Evolutionary conservation across 106 monocot genomes (phyloP).

Genomic region (Triglochin maritima): DNA sequence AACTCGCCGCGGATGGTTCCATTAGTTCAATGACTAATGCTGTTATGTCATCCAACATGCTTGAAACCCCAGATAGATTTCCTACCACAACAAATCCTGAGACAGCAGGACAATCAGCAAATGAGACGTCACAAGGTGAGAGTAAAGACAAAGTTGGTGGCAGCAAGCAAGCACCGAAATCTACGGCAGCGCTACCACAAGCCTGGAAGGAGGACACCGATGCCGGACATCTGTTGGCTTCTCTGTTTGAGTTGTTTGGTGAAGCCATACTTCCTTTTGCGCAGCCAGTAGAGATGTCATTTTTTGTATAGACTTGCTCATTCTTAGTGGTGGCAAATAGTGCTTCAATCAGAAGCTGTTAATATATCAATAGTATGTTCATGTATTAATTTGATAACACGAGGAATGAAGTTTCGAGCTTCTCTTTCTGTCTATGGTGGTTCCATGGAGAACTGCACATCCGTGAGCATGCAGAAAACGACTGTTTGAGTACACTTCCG

Average conservation of each 20-base stretch:
- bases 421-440: no score
- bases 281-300: constrained; percentile 61
- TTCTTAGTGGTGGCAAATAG: no score
- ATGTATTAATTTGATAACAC: no score
- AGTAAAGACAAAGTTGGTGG: constrained; percentile 16
- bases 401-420: no score
- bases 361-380: no score
- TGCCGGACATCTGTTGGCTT: constrained; percentile 56
- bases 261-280: constrained; percentile 69
- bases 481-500: no score
- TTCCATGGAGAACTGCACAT: no score
- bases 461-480: no score
- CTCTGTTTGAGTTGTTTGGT: constrained; percentile 74
- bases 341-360: no score
- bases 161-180: constrained; percentile 13
- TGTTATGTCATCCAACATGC: constrained; percentile 12
- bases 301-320: constrained; percentile 26
- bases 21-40: constrained; percentile 11
- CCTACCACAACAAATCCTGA: constrained; percentile 8
- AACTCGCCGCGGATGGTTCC: constrained; percentile 38
- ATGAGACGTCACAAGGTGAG: constrained; percentile 15
- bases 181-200: constrained; percentile 31
- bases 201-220: constrained; percentile 95
- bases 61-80: constrained; percentile 26
- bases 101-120: constrained; percentile 25